Percentiles rank a stretch among this genome's conserved stretches.
Conservation (phyloP, 176 grass and related monocot genomes). For the Dendrocalamus sinicus region DNA sequence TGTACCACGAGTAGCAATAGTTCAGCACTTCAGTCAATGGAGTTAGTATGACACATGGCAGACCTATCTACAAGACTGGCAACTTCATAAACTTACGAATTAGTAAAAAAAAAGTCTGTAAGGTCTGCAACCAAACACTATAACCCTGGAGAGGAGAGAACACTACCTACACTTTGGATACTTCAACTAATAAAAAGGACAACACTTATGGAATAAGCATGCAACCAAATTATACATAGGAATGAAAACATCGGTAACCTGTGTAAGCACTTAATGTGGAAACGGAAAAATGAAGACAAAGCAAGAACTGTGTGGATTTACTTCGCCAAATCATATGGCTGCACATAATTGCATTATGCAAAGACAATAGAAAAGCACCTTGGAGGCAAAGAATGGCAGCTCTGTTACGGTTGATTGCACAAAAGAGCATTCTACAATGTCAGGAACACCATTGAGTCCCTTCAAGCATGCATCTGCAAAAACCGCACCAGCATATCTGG, state of each 20-base stretch:
- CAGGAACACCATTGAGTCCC: slow-evolving; percentile 88
- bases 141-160: neutral
- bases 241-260: neutral
- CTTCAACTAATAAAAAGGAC: neutral
- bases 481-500: slow-evolving; percentile 91
- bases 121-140: too few relatives aligned
- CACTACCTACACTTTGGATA: neutral
- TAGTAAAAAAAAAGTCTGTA: neutral
- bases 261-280: neutral
- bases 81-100: neutral
- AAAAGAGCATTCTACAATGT: slow-evolving; percentile 87
- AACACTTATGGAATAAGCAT: neutral
- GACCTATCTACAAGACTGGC: neutral
- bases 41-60: neutral
- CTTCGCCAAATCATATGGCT: neutral
- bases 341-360: neutral
- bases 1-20: neutral
- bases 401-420: slow-evolving; percentile 91
- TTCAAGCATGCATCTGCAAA: slow-evolving; percentile 99
- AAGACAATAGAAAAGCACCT: slow-evolving; percentile 48
- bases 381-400: slow-evolving; percentile 97
- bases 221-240: neutral
- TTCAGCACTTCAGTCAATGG: neutral
- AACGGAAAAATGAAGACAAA: neutral
- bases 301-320: neutral